Base-by-base conservation (phyloP, 164 flowering plant genomes). In the Tinospora cordifolia region DNA sequence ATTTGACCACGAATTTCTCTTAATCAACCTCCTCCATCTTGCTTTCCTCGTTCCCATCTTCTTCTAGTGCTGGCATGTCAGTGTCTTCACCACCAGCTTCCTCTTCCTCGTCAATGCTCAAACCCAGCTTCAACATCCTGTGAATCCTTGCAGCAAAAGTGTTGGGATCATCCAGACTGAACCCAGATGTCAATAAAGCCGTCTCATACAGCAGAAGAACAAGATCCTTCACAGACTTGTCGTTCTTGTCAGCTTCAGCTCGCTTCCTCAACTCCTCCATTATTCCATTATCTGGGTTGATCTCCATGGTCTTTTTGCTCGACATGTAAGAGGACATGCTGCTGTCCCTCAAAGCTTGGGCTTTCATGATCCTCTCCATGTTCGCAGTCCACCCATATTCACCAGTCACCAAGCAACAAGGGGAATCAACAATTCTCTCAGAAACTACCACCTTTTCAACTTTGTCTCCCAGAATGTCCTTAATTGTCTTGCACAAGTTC, bases 301-400 rank as follows among this genome's bases (percentile, higher is more conserved):
- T 87, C 76, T 87, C 90, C 93, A 88, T 88, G 0, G 93, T 88
- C 75, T 87, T 88, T 86, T 88, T 88, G 81, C 87, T 84, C 0
- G 90, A 84, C 93, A 87, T 88, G 86, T 88, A 88, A 0, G 85
- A 72, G 40, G 87, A 51, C 93, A 87, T 87, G 83, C 87, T 87
- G 71, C 70, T 83, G 75, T 88, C 93, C 74, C 88, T 84, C 74
- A 88, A 62, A 0, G 93, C 90, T 73, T 87, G 93, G 0, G 90
- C 90, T 71, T 83, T 87, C 89, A 88, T 88, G 77, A 86, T 84
- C 71, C 92, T 85, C 69, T 88, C 90, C 90, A 88, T 88, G 81
- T 87, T 87, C 0, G 90, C 90, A 0, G 83, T 80, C 89, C 90
- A 88, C 0, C 89, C 93, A 58, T 87, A 85, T 69, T 87, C 90